Evolutionary conservation across 2,329 filamentous ascomycete species (phyloP).

Genomic region (Coniochaeta hoffmannii): DNA sequence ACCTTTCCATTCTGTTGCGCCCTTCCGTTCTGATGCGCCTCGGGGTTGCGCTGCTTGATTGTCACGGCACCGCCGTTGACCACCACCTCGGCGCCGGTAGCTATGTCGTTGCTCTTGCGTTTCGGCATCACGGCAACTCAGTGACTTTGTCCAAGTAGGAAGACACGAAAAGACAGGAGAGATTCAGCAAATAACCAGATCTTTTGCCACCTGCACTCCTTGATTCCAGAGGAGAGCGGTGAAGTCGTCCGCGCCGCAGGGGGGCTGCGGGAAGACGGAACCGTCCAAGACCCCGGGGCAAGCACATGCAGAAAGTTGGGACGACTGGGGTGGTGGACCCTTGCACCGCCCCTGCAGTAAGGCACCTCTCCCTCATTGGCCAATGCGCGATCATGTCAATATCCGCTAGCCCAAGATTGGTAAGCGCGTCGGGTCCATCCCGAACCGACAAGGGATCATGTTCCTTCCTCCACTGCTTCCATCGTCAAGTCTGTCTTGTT

Average conservation of each 20-base stretch:
- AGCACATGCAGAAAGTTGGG: neutral
- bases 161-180: no score
- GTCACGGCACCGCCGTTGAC: neutral
- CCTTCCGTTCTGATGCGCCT: neutral
- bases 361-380: neutral
- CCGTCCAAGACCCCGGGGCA: neutral
- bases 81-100: neutral
- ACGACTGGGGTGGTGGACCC: neutral
- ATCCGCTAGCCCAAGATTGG: neutral
- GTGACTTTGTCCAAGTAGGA: neutral
- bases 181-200: neutral
- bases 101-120: neutral
- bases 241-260: neutral
- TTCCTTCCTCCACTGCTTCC: neutral
- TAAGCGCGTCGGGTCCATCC: neutral
- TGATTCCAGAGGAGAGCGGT: neutral
- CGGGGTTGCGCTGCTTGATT: neutral
- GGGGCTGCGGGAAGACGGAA: neutral
- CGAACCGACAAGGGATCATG: neutral
- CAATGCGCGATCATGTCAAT: neutral
- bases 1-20: neutral
- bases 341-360: neutral
- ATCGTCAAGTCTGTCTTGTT: neutral
- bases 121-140: neutral
- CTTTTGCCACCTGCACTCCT: neutral